Conservation (phyloP, 306 rosid genomes). For the Quercus glauca region DNA sequence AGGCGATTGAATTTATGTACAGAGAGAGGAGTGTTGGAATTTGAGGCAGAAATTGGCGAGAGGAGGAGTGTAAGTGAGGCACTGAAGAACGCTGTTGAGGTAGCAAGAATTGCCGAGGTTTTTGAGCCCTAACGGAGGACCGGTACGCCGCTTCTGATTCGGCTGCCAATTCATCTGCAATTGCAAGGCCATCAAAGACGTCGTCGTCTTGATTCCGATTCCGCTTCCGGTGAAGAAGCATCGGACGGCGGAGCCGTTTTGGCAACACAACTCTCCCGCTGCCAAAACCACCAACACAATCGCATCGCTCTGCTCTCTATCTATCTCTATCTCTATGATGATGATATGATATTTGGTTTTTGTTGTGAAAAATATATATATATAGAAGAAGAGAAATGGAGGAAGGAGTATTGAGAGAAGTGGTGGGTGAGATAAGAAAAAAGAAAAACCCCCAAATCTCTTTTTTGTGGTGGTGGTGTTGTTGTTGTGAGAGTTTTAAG, state of each 20-base stretch:
- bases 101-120: conserved; percentile 99
- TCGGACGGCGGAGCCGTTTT: conserved; percentile 48
- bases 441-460: no score
- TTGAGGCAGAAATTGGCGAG: conserved; percentile 99
- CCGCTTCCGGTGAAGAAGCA: conserved; percentile 42
- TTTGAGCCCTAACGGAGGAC: conserved; percentile 80
- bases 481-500: no score
- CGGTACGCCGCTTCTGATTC: conserved; percentile 76
- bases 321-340: no score
- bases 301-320: conserved; percentile 51
- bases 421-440: no score
- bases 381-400: no score
- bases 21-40: conserved; percentile 70
- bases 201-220: conserved; percentile 31
- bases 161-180: conserved; percentile 98
- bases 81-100: conserved; percentile 99
- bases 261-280: no score
- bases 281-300: conserved; percentile 35
- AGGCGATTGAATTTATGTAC: conserved; percentile 20
- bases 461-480: no score
- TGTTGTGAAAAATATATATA: no score
- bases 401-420: no score
- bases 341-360: no score
- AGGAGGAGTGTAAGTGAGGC: conserved; percentile 98
- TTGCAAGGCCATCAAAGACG: conserved; percentile 80